Evolutionary conservation across 495 filamentous ascomycete genomes (phyloP), one percentile per base, ranked within the genome.

Genomic region (Penicillium egyptiacum): DNA sequence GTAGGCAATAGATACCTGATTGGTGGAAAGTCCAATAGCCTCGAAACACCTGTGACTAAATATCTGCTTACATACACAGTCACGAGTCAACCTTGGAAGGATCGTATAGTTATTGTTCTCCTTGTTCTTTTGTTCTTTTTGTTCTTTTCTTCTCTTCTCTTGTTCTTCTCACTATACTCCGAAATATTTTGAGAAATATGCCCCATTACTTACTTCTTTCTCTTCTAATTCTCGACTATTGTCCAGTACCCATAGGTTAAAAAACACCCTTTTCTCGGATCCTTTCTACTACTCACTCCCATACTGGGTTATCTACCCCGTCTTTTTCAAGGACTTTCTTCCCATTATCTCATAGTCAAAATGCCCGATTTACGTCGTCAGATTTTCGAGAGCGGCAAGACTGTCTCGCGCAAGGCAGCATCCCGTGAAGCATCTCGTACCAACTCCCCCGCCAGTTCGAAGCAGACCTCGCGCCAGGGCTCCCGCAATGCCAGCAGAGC

Each of bases 361-460:
- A 79, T 79, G 76, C 76, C 74, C 20, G 76, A 79, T 64, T 82
- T 97, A 52, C 83, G 90, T 64, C 86, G 92, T 67, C 89, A 89
- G 70, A 91, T 89, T 33, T 64, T 78, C 11, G 89, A 92, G 77
- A 89, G 87, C 75, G 85, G 86, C 69, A 98, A 98, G 79, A 98
- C 93, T 35, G 80, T 94, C 48, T 97, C 94, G 35, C 86, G 88
- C 67, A 96, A 96, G 75, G 92, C 92, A 7, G 86, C 85, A 48
- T 89, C 88, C 14, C 81, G 83, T 47, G 81, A 85, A 45, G 83
- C 84, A 11, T 89, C 90, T 1, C 79, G 81, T 16, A 78, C 83
- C 28, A 83, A 79, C 4, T 91, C 88, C 4, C 83, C 83, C 45
- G 75, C 74, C 20, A 79, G 71, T 63, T 92, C 89, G 2, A 81